Evolutionary conservation across 495 filamentous ascomycete genomes (phyloP), one percentile per base, ranked within the genome.

Genomic region (Neurospora sp.): DNA sequence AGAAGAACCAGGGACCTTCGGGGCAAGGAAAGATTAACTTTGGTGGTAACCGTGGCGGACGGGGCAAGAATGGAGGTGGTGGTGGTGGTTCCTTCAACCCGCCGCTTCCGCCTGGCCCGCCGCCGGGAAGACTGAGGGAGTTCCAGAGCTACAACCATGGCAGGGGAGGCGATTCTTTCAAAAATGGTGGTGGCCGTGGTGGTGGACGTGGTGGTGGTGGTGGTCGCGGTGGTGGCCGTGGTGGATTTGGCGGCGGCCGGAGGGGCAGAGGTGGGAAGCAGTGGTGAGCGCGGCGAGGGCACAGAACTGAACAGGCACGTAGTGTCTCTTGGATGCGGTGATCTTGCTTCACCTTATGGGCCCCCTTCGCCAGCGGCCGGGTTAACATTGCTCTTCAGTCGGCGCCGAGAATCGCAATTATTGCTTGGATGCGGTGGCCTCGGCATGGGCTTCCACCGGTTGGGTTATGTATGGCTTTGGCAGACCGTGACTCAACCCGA

Each of bases 11-110:
- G 54, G 54, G 54, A 16, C 23, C 54, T 0, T 5, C 4, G 44
- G 48, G 62, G 10, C 70, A 74, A 20, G 76, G 77, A 18, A 72
- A 75, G n/a, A 85, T 83, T 44, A 76, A 69, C 11, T 81, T 85
- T 14, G 79, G 74, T 42, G 72, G 41, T 5, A 71, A 59, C 62
- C 37, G 12, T 35, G 70, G 46, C 14, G 20, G 71, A 70, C 39
- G 40, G 1, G 37, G 39, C 5, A 39, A 41, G 54, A 20, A 31
- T 40, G 54, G 72, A 11, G 71, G 71, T 3, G 72, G 39, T 27
- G 23, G 37, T 18, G 59, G 72, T 11, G 27, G 27, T 27, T 27
- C 27, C 27, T 27, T 27, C 27, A 71, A 73, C 66, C 76, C 75
- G 5, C 77, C 77, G 4, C 74, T 78, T 2, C 77, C 77, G 54